Evolutionary conservation across 345 rosid species (phyloP).

Genomic region (Eucalyptus regnans): DNA sequence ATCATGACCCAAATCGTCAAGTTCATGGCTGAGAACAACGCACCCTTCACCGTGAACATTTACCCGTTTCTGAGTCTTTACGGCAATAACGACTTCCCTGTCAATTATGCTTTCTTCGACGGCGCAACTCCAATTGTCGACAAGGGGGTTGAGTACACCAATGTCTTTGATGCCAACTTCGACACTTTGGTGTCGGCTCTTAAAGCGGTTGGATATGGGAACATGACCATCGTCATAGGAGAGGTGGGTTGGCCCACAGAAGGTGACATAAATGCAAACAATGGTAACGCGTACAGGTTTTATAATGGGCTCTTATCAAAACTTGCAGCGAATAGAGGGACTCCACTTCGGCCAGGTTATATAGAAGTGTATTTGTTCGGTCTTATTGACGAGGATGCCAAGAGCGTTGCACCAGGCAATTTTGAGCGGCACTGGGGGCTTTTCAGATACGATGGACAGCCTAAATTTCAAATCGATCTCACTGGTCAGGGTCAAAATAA

Average conservation of each 20-base stretch:
- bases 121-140: conserved; percentile 16
- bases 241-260: conserved; percentile 39
- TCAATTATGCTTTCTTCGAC: conserved; percentile 38
- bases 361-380: conserved; percentile 5
- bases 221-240: conserved; percentile 8
- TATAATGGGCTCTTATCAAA: conserved; percentile 8
- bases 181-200: conserved; percentile 19
- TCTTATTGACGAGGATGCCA: conserved; percentile 2
- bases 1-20: neutral
- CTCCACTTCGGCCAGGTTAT: conserved; percentile 2
- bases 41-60: conserved; percentile 40
- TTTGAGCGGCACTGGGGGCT: conserved; percentile 11
- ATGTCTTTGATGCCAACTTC: conserved; percentile 26
- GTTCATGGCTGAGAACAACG: conserved; percentile 5
- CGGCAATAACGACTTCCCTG: conserved; percentile 14
- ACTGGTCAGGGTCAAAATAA: neutral
- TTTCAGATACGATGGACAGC: conserved; percentile 10
- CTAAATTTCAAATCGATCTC: conserved; percentile 1
- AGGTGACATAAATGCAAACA: conserved; percentile 19
- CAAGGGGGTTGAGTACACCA: conserved; percentile 2
- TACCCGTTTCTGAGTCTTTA: conserved; percentile 44
- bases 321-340: neutral
- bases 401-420: conserved; percentile 1
- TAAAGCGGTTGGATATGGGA: conserved; percentile 11
- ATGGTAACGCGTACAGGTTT: conserved; percentile 8